A percentile compares a stretch with the other conserved stretches of the same genome.
Evolutionary conservation across 306 rosid species (phyloP).

Genomic region (Malus domestica): ASM211411v1 NC_041796.1:11117501-11118000

Average conservation of each 20-base stretch:
- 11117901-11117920: conserved; percentile 11
- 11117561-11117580: background rate
- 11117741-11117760: background rate
- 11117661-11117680: background rate
- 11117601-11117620: background rate
- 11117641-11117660: background rate
- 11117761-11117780: background rate
- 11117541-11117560: background rate
- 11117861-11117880: background rate
- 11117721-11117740: background rate
- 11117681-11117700: background rate
- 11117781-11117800: background rate
- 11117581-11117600: background rate
- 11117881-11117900: background rate
- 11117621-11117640: too few species aligned
- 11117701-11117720: background rate
- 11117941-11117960: background rate
- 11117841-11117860: conserved; percentile 11
- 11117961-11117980: conserved; percentile 24
- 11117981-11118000: conserved; percentile 16
- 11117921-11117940: background rate
- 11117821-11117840: conserved; percentile 6
- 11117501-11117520: background rate
- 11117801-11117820: background rate
- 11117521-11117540: background rate